Evolutionary conservation across 257 asterid genomes (phyloP).

Genomic region (Cinchona pubescens): DNA sequence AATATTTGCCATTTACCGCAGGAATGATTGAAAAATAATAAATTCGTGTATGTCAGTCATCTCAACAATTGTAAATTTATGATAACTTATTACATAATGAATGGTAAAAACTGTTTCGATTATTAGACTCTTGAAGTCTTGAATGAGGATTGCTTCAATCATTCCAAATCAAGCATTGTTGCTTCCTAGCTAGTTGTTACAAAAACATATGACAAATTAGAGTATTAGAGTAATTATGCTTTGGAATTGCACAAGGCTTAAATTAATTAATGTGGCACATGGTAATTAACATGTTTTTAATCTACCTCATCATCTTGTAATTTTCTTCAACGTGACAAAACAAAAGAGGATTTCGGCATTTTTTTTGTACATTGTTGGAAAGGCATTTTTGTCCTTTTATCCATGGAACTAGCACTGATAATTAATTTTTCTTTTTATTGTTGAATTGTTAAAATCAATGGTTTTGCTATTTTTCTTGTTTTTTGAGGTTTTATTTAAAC

Average conservation of each 20-base stretch:
- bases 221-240: background rate
- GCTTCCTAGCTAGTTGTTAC: background rate
- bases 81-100: too few species aligned
- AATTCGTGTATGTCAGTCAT: too few species aligned
- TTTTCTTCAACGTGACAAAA: constrained; percentile 2
- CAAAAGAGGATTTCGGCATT: background rate
- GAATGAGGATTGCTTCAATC: background rate
- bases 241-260: background rate
- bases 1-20: too few species aligned
- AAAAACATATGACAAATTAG: background rate
- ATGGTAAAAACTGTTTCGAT: too few species aligned
- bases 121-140: too few species aligned
- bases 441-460: constrained; percentile 6
- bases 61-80: too few species aligned
- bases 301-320: background rate
- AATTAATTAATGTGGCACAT: background rate
- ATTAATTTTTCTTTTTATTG: constrained; percentile 1
- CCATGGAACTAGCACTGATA: background rate
- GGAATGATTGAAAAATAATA: too few species aligned
- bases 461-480: constrained; percentile 25
- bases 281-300: background rate
- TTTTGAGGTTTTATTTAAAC: background rate
- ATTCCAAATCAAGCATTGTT: background rate
- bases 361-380: background rate
- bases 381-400: constrained; percentile 6